phyloP scores from a whole-genome alignment of 768 basidiomycete genomes.

The Collybiopsis luxurians region DNA sequence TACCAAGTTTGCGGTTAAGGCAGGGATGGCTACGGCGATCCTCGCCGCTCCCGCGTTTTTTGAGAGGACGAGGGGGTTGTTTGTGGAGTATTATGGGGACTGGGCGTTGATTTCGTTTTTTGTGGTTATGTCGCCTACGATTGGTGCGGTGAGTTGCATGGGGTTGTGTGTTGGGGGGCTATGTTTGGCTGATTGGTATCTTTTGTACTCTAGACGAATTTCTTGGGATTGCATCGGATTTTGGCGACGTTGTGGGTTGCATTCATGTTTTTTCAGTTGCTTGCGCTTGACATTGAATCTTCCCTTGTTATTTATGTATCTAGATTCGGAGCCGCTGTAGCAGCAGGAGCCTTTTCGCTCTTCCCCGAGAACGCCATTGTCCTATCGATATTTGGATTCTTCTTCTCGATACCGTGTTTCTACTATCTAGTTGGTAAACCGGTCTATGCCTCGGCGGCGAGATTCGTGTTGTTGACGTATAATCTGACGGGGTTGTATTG shows the following conservation, averaged over 20 bases:
- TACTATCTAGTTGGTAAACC: conserved; percentile 83
- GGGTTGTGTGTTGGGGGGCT: neutral
- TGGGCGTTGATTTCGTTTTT: conserved; percentile 98
- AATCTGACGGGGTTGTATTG: conserved; percentile 81
- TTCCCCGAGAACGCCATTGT: conserved; percentile 75
- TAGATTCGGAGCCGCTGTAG: conserved; percentile 78
- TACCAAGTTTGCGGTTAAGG: conserved; percentile 85
- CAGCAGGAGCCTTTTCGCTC: conserved; percentile 65
- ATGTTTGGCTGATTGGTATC: conserved; percentile 12
- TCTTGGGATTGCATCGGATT: conserved; percentile 77
- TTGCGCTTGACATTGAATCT: too few relatives aligned
- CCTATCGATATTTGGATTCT: conserved; percentile 81
- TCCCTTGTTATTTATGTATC: neutral
- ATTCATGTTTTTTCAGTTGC: too few relatives aligned
- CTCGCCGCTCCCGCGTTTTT: conserved; percentile 89
- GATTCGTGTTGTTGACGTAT: conserved; percentile 84
- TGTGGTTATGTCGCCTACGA: conserved; percentile 88
- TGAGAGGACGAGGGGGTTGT: conserved; percentile 70
- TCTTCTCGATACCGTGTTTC: conserved; percentile 93
- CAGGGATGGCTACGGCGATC: conserved; percentile 77
- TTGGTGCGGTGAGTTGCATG: conserved; percentile 69
- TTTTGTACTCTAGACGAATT: conserved; percentile 78
- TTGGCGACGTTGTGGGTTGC: conserved; percentile 73
- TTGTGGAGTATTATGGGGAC: conserved; percentile 83
- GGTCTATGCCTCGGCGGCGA: conserved; percentile 67